phyloP scores from a whole-genome alignment of 1,284 basidiomycete genomes.

The Ceratobasidium papillatum region DNA sequence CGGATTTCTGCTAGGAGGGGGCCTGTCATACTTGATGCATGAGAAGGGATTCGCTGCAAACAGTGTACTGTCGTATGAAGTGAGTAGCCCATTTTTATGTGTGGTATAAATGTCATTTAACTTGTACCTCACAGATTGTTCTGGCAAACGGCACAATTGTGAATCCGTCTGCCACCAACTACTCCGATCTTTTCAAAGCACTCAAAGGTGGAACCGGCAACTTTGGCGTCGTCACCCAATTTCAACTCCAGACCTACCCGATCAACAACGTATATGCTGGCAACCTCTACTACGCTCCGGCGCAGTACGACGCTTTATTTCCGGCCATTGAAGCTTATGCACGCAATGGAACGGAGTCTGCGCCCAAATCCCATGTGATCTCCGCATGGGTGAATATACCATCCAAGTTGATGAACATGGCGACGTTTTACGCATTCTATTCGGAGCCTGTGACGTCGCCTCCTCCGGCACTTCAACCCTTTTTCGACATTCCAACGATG shows the following conservation, averaged over 20 bases:
- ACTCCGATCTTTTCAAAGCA: slow-evolving; percentile 3
- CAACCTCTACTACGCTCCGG: slow-evolving; percentile 10
- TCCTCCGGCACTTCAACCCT: slow-evolving; percentile 9
- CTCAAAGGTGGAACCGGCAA: slow-evolving; percentile 20
- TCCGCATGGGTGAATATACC: slow-evolving; percentile 1
- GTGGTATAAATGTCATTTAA: not conserved
- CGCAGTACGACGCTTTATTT: not conserved
- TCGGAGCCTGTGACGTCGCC: slow-evolving; percentile 12
- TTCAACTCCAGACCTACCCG: slow-evolving; percentile 7
- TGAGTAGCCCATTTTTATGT: not conserved
- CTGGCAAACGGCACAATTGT: slow-evolving; percentile 21
- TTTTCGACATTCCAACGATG: slow-evolving; percentile 10
- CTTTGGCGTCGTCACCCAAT: slow-evolving; percentile 20
- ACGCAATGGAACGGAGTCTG: slow-evolving; percentile 1
- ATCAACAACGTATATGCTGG: slow-evolving; percentile 11
- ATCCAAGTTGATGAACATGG: not conserved
- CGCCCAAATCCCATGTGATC: slow-evolving; percentile 14
- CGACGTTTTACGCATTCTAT: slow-evolving; percentile 21
- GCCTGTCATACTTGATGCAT: slow-evolving; percentile 24
- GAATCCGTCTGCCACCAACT: not conserved
- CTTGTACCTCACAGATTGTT: not conserved
- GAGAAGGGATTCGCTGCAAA: slow-evolving; percentile 7
- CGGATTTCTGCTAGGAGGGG: slow-evolving; percentile 15
- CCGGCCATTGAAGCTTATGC: slow-evolving; percentile 3
- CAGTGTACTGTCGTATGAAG: slow-evolving; percentile 12